A percentile compares a stretch with the other conserved stretches of the same genome.
Evolutionary conservation across 331 rosid genomes (phyloP).

Genomic region (Rhamnella rubrinervis): DNA sequence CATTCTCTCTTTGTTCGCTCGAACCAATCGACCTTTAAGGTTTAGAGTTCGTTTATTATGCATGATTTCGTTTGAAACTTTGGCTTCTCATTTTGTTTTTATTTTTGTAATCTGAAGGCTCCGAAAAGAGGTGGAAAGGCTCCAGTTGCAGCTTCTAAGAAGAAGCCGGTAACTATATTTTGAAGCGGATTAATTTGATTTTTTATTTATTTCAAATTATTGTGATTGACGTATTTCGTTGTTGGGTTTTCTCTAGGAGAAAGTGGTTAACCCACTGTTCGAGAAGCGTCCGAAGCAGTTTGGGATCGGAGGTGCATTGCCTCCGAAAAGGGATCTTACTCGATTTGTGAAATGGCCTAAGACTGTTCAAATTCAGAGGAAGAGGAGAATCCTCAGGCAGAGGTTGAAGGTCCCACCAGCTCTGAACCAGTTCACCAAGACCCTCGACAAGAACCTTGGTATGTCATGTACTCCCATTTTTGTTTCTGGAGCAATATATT

Average conservation of each 20-base stretch:
- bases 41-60: no score
- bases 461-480: not conserved
- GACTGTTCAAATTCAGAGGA: slow-evolving; percentile 37
- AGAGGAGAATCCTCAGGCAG: slow-evolving; percentile 43
- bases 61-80: not conserved
- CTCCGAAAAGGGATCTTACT: slow-evolving; percentile 43
- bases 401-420: slow-evolving; percentile 43
- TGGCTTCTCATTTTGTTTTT: not conserved
- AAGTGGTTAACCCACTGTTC: slow-evolving; percentile 42
- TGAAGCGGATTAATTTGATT: not conserved
- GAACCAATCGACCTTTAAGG: not conserved
- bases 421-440: slow-evolving; percentile 42
- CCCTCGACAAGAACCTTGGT: slow-evolving; percentile 45
- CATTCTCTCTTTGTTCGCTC: not conserved
- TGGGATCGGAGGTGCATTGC: slow-evolving; percentile 43
- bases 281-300: slow-evolving; percentile 46
- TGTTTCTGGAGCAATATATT: not conserved
- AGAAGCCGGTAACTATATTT: slow-evolving; percentile 31
- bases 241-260: slow-evolving; percentile 18
- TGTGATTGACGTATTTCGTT: not conserved
- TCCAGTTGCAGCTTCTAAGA: slow-evolving; percentile 30
- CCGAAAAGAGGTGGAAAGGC: slow-evolving; percentile 43
- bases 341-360: slow-evolving; percentile 48
- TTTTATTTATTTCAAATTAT: not conserved
- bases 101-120: slow-evolving; percentile 20